A percentile compares a stretch with the other conserved stretches of the same genome.
Conservation (phyloP, 768 basidiomycete species). For the Hygrophoropsis aurantiaca region DNA sequence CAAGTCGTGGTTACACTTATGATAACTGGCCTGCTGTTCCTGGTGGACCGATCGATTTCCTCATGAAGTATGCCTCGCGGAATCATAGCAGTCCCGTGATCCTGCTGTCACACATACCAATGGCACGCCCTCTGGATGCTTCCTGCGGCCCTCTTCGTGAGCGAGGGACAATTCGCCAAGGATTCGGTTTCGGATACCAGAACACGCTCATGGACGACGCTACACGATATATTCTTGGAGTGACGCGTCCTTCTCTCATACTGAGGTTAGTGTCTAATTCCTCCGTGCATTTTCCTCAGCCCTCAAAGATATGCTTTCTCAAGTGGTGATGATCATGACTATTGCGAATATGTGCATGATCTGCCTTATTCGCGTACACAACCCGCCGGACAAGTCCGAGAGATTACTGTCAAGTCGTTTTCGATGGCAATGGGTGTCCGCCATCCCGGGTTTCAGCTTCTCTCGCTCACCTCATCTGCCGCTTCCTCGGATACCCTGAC, state of each 20-base stretch:
- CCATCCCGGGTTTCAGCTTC: slow-evolving; percentile 85
- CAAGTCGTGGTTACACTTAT: slow-evolving; percentile 38
- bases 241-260: slow-evolving; percentile 62
- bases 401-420: slow-evolving; percentile 87
- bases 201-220: slow-evolving; percentile 74
- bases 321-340: slow-evolving; percentile 95
- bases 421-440: slow-evolving; percentile 88
- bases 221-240: slow-evolving; percentile 64
- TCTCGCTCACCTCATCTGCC: slow-evolving; percentile 60
- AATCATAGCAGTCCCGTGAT: slow-evolving; percentile 49
- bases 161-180: slow-evolving; percentile 68
- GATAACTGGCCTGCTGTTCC: slow-evolving; percentile 47
- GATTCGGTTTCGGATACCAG: slow-evolving; percentile 79
- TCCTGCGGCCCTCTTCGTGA: slow-evolving; percentile 81
- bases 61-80: slow-evolving; percentile 37
- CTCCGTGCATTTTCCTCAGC: not conserved
- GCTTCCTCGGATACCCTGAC: slow-evolving; percentile 27
- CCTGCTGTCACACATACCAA: slow-evolving; percentile 87
- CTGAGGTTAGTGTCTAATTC: slow-evolving; percentile 58
- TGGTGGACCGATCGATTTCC: slow-evolving; percentile 55
- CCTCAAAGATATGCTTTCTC: slow-evolving; percentile 10
- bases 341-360: slow-evolving; percentile 75
- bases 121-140: slow-evolving; percentile 66
- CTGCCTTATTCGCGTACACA: slow-evolving; percentile 15
- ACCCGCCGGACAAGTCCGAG: slow-evolving; percentile 41